A percentile compares a stretch with the other conserved stretches of the same genome.
phyloP scores from a whole-genome alignment of 306 rosid species.

The Glycyrrhiza uralensis region DNA sequence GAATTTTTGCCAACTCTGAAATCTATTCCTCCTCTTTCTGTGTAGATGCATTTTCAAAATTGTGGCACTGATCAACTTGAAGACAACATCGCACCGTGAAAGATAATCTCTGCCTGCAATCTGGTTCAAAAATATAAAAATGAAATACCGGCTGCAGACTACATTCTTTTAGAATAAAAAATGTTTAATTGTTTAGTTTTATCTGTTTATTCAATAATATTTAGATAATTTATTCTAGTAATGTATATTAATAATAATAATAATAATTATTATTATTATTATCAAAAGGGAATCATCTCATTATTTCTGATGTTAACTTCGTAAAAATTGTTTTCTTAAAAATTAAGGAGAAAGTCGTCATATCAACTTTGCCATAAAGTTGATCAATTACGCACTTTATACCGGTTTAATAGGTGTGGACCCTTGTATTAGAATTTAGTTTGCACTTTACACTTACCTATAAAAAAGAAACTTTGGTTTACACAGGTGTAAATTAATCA shows the following conservation, averaged over 20 bases:
- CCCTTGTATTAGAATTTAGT: no score
- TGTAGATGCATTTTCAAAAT: conserved; percentile 33
- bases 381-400: not conserved
- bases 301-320: not conserved
- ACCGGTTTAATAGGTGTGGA: no score
- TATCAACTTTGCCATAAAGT: not conserved
- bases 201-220: conserved; percentile 17
- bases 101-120: conserved; percentile 1
- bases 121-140: not conserved
- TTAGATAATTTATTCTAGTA: conserved; percentile 16
- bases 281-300: not conserved
- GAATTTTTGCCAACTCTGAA: not conserved
- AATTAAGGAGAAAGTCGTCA: not conserved
- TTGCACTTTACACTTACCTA: no score
- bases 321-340: not conserved
- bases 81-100: conserved; percentile 34
- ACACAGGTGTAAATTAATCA: no score
- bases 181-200: not conserved
- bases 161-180: conserved; percentile 7
- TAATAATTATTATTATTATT: not conserved
- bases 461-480: no score
- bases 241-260: not conserved
- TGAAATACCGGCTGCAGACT: not conserved
- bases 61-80: conserved; percentile 28
- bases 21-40: conserved; percentile 5